Evolutionary conservation across 345 rosid species (phyloP).

Genomic region (Euphorbia tirucalli): DNA sequence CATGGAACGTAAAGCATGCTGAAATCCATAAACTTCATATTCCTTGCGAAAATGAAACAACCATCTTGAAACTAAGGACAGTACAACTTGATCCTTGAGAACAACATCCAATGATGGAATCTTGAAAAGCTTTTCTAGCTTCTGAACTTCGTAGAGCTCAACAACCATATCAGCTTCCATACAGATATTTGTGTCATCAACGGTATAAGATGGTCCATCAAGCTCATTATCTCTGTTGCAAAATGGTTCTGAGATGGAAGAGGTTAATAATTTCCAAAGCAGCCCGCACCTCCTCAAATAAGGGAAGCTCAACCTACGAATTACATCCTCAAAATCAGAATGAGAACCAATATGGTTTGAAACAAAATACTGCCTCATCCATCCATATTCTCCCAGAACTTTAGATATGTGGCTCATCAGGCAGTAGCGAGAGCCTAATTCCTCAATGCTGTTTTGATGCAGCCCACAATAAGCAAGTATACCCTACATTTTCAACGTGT

Average conservation of each 20-base stretch:
- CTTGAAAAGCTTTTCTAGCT: conserved; percentile 72
- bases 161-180: conserved; percentile 32
- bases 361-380: conserved; percentile 46
- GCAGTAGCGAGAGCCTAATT: conserved; percentile 33
- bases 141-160: conserved; percentile 58
- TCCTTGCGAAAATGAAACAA: conserved; percentile 56
- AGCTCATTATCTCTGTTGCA: conserved; percentile 34
- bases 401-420: conserved; percentile 56
- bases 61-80: conserved; percentile 57
- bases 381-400: conserved; percentile 45
- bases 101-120: conserved; percentile 60
- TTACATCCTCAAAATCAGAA: conserved; percentile 44
- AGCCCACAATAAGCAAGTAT: conserved; percentile 47
- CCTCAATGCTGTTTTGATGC: conserved; percentile 31
- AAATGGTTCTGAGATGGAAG: conserved; percentile 52
- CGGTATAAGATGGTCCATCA: conserved; percentile 34
- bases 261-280: conserved; percentile 72
- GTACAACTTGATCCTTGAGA: conserved; percentile 49
- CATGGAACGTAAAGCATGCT: conserved; percentile 38
- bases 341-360: conserved; percentile 47
- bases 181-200: conserved; percentile 35
- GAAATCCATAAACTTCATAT: conserved; percentile 31
- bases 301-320: conserved; percentile 69
- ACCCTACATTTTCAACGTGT: conserved; percentile 59
- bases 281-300: conserved; percentile 92